Percentiles rank a stretch among this genome's conserved stretches.
Conservation (phyloP, 73 alveolate species). For the Durusdinium trenchii region DNA sequence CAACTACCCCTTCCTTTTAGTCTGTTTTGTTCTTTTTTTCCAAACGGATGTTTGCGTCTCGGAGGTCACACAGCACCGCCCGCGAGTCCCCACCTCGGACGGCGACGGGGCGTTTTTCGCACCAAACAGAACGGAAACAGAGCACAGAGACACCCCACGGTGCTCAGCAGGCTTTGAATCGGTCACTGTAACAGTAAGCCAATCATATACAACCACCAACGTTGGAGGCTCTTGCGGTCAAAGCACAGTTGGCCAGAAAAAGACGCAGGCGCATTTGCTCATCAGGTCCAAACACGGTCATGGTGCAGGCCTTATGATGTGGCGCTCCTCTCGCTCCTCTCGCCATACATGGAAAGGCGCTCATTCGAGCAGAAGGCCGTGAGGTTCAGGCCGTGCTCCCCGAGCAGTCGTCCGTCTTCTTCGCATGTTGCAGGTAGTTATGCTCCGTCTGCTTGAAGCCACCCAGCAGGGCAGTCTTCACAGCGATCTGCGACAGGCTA, state of each 20-base stretch:
- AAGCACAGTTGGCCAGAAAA: constrained; percentile 96
- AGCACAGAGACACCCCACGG: background rate
- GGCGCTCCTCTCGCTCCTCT: background rate
- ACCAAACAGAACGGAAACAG: background rate
- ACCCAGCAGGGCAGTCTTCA: constrained; percentile 70
- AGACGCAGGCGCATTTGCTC: constrained; percentile 94
- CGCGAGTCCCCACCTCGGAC: constrained; percentile 97
- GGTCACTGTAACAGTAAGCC: background rate
- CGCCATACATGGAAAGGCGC: background rate
- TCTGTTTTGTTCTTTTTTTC: background rate
- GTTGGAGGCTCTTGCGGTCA: background rate
- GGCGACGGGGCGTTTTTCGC: too few species aligned
- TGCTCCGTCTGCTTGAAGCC: constrained; percentile 96
- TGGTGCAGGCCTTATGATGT: constrained; percentile 48
- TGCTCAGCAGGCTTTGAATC: too few species aligned
- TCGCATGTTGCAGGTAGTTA: constrained; percentile 92
- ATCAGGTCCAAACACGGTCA: constrained; percentile 93
- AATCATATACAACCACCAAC: background rate
- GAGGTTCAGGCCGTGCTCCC: constrained; percentile 75
- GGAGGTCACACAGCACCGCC: constrained; percentile 96
- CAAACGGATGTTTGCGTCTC: background rate
- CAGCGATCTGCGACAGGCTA: constrained; percentile 44
- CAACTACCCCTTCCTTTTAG: too few species aligned
- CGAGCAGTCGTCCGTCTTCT: constrained; percentile 88
- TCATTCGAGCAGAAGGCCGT: too few species aligned